Base-by-base conservation (phyloP, 78 protist species). In the Thecamonas trahens region DNA sequence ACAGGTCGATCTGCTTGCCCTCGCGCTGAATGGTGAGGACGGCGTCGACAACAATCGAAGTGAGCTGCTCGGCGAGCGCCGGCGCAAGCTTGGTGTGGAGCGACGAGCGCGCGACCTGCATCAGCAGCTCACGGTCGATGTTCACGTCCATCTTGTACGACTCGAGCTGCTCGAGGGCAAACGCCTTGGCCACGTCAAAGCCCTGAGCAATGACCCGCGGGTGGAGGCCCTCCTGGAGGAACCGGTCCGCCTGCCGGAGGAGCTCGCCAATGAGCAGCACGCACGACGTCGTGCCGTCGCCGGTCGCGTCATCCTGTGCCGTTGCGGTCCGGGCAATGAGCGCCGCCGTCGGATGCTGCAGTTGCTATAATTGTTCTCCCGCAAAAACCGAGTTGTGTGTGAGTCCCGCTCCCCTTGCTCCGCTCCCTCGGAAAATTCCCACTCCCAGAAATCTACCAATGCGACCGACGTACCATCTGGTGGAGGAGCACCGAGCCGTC, bases 261-360 rank as follows among this genome's bases (percentile, higher is more conserved):
- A 95, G 63, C 83, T 97, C 99, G 57, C 98, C 99, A 67, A 93
- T 95, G 47, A 97, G 52, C 26, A 98, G 89, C 17, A 97, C 97
- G 67, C 77, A 84, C 40, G 94, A 66, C 5, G 99, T 96, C 18
- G 99, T 97, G 55, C 99, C 99, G 77, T 98, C 99, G 50, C 99
- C 99, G 20, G 91, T 80, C 24, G 94, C 83, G 59, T 96, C 98
- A 71, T 98, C 99, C 79, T 95, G 98, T 17, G 99, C 98, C 0
- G 99, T 93, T 24, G 99, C 97, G 18, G 98, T 87, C 35, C 99
- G 83, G 31, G 99, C 99, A 61, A 98, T 96, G 50, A 98, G 65
- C 31, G 86, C 54, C 28, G 99, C 99, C 26, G 99, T 96, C 34
- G 99, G 99, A 83, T 95, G 94, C 69, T 95, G 96, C 68, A 98